Percentiles rank a stretch among this genome's conserved stretches.
Conservation (phyloP, 306 rosid species). For the Dryas octopetala region DNA sequence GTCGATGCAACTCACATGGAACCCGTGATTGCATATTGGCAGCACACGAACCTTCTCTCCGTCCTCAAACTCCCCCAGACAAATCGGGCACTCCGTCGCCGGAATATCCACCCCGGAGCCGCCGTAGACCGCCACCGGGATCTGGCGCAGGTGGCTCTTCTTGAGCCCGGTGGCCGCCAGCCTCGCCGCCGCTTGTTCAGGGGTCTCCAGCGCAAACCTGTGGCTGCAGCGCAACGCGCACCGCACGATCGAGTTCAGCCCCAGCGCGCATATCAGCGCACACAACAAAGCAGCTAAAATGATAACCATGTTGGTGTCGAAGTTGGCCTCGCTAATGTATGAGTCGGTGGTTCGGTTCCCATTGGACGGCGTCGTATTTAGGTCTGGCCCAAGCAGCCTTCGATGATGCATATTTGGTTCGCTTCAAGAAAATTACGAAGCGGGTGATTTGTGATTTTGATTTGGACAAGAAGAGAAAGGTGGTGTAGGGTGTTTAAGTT, state of each 20-base stretch:
- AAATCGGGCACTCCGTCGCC: slow-evolving; percentile 81
- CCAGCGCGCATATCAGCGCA: slow-evolving; percentile 67
- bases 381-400: slow-evolving; percentile 34
- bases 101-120: slow-evolving; percentile 45
- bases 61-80: slow-evolving; percentile 69
- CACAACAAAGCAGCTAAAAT: slow-evolving; percentile 69
- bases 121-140: slow-evolving; percentile 72
- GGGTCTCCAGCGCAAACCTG: slow-evolving; percentile 38
- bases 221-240: slow-evolving; percentile 54
- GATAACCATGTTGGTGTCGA: slow-evolving; percentile 85
- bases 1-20: slow-evolving; percentile 82
- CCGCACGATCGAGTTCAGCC: slow-evolving; percentile 68
- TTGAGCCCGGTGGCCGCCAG: slow-evolving; percentile 54
- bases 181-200: slow-evolving; percentile 40
- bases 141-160: slow-evolving; percentile 47
- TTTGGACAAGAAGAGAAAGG: not conserved
- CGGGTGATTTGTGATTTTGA: too few relatives aligned
- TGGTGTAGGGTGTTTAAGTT: slow-evolving; percentile 19
- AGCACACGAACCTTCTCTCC: slow-evolving; percentile 69
- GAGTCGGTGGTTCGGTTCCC: slow-evolving; percentile 38
- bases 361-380: slow-evolving; percentile 35
- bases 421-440: too few relatives aligned
- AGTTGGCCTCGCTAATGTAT: slow-evolving; percentile 40
- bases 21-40: slow-evolving; percentile 81
- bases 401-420: slow-evolving; percentile 28